Conservation (phyloP, 768 basidiomycete species). For the Rhodosporidiobolus sp. region DNA sequence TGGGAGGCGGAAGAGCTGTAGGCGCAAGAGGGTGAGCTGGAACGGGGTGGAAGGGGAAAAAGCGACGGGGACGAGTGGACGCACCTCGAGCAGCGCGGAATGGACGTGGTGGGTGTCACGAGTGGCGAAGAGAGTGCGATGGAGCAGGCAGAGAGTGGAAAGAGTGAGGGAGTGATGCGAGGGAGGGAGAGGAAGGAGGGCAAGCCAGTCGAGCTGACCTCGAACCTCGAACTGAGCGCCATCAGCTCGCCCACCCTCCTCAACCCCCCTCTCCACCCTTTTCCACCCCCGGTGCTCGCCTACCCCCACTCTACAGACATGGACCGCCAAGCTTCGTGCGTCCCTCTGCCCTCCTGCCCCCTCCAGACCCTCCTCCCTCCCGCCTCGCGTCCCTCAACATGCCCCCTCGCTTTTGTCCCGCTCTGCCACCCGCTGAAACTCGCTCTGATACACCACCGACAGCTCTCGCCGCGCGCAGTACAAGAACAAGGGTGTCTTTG, state of each 20-base stretch:
- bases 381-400: conserved; percentile 8
- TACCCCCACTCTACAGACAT: not conserved
- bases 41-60: not conserved
- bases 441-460: not conserved
- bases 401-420: not conserved
- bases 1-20: not conserved
- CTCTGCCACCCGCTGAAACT: not conserved
- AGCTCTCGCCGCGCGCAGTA: conserved; percentile 58
- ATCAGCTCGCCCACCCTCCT: not conserved
- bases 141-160: not conserved
- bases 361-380: not conserved
- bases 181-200: not conserved
- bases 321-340: conserved; percentile 32
- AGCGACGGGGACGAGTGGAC: not conserved
- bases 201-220: not conserved
- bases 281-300: not conserved
- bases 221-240: not conserved
- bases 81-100: too few relatives aligned
- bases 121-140: not conserved
- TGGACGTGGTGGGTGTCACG: not conserved
- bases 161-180: not conserved
- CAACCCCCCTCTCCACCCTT: not conserved
- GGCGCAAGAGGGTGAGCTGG: not conserved
- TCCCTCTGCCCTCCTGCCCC: not conserved
- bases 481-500: conserved; percentile 85